Evolutionary conservation across 73 alveolate genomes (phyloP), one percentile per base, ranked within the genome.

Genomic region (Paramecium sexaurelia): DNA sequence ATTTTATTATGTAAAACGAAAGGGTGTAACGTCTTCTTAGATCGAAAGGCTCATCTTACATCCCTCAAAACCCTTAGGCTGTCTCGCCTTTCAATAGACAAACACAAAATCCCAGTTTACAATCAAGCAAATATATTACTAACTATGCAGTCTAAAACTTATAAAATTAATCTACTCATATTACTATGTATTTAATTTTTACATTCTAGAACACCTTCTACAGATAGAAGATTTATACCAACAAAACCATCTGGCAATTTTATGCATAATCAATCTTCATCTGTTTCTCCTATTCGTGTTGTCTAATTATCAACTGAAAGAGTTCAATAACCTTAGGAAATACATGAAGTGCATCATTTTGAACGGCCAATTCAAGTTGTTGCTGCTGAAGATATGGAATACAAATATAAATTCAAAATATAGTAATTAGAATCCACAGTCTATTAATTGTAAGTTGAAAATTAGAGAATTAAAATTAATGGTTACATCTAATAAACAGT

Each of bases 281-380:
- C 67, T 4, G 67, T 51, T 29, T 51, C 67, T 0, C 67, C 67
- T 1, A 51, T 51, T n/a, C 67, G 67, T 5, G 15, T 51, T 5
- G 33, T 51, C 6, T 17, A 51, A 19, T n/a, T 51, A 7, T 51
- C 67, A 51, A 51, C 67, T 51, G 67, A 51, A 51, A 51, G 33
- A 51, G 29, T 51, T 13, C 29, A 51, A 51, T 15, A 61, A 61
- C 83, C 83, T 13, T 6, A 29, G 11, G 83, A 61, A 71, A 27
- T 71, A 71, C 86, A 71, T 37, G 86, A 71, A 17, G 56, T 71
- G 0, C 86, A 71, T 71, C 86, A 71, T 37, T 71, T 27, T 71
- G 86, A 71, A 71, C 32, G 86, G 17, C 86, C 86, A 1, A 19
- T 71, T 33, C 26, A 71, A 33, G 86, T 71, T 15, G 66, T 71